These are phyloP conservation scores for Pythium coloratum DNA, from an alignment of 352 stramenopile species.

Conservation along the genomic window DNA sequence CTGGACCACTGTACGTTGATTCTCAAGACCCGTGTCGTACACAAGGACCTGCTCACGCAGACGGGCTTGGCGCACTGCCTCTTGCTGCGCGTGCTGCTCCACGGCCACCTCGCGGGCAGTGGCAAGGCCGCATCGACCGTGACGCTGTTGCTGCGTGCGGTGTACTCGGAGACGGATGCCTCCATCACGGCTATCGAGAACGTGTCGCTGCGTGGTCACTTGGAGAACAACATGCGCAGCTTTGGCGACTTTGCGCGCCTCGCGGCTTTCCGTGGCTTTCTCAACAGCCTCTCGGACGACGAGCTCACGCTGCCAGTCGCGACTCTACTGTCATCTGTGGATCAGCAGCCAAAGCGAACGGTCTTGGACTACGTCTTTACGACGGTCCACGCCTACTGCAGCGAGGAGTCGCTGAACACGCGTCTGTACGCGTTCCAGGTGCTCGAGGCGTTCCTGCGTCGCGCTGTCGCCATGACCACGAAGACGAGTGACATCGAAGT, in stretches of 20 bases:
- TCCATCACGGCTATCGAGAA: not conserved
- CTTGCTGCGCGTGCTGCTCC: constrained; percentile 55
- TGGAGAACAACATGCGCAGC: constrained; percentile 39
- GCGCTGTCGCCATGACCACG: constrained; percentile 44
- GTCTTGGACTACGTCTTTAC: constrained; percentile 61
- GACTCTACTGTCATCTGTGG: not conserved
- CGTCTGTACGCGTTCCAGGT: constrained; percentile 84
- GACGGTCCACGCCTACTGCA: constrained; percentile 50
- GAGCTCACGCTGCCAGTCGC: constrained; percentile 32
- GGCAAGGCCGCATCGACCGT: not conserved
- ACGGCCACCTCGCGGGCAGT: constrained; percentile 19
- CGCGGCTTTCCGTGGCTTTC: constrained; percentile 61
- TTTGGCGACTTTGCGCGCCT: constrained; percentile 62
- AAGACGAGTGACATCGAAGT: constrained; percentile 16
- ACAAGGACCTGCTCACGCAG: constrained; percentile 81
- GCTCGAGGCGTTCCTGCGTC: constrained; percentile 71
- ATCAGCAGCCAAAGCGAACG: not conserved
- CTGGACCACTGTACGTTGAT: constrained; percentile 60
- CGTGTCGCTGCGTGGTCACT: constrained; percentile 25
- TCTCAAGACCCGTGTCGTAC: constrained; percentile 65
- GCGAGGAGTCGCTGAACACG: constrained; percentile 61
- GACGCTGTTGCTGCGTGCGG: constrained; percentile 26
- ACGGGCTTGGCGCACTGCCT: constrained; percentile 69
- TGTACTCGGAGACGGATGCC: not conserved
- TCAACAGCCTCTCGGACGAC: constrained; percentile 64